These are phyloP conservation scores for Schwanniomyces pseudopolymorphus DNA, from an alignment of 805 yeast genomes.

Conservation along the genomic window DNA sequence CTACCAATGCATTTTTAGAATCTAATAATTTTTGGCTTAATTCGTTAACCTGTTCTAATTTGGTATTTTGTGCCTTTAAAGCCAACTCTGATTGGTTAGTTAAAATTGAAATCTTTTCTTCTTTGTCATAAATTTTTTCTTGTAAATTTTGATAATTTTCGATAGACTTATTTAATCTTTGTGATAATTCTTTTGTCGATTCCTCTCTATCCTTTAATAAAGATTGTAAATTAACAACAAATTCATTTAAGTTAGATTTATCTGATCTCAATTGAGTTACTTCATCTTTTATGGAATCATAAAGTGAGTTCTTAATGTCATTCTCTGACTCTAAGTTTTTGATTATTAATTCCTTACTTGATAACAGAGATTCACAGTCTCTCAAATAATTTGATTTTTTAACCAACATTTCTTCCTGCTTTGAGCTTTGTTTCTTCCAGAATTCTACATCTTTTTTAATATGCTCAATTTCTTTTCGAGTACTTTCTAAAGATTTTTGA, in stretches of 20 bases:
- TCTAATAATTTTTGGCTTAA: conserved; percentile 45
- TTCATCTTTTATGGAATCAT: conserved; percentile 52
- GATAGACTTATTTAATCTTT: conserved; percentile 48
- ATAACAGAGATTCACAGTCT: conserved; percentile 47
- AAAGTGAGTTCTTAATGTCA: conserved; percentile 47
- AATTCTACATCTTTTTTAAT: conserved; percentile 29
- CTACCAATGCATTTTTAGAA: conserved; percentile 40
- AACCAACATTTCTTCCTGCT: conserved; percentile 35
- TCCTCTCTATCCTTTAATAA: conserved; percentile 61
- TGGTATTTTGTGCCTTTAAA: conserved; percentile 53
- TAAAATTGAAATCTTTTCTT: conserved; percentile 50
- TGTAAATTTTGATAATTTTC: conserved; percentile 46
- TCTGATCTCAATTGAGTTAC: conserved; percentile 56
- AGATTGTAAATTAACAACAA: conserved; percentile 60
- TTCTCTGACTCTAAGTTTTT: conserved; percentile 56
- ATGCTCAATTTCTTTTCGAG: conserved; percentile 26
- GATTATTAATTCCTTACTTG: conserved; percentile 44
- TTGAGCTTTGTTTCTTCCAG: conserved; percentile 42
- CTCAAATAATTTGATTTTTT: conserved; percentile 50
- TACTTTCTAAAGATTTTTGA: conserved; percentile 26
- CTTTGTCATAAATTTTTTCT: conserved; percentile 50
- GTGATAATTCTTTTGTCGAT: conserved; percentile 48
- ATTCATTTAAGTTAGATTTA: conserved; percentile 53
- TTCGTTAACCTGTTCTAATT: conserved; percentile 55
- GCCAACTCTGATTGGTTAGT: conserved; percentile 59